phyloP scores from a whole-genome alignment of 305 asterid species.

The Fraxinus xanthoxyloides region DNA sequence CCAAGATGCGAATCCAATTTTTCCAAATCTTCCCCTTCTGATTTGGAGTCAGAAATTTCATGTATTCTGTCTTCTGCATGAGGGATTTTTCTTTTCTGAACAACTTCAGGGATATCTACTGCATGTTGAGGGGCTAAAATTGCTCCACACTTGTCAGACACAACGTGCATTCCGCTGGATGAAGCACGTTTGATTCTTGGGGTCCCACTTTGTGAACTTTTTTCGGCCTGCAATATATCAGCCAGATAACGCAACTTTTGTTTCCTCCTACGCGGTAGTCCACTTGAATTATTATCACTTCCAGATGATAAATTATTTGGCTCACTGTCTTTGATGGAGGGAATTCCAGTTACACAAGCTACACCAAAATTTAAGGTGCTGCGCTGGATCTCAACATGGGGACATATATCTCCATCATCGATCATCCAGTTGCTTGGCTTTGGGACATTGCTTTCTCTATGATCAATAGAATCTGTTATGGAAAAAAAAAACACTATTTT shows the following conservation, averaged over 20 bases:
- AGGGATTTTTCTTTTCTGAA: conserved; percentile 35
- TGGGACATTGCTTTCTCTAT: neutral
- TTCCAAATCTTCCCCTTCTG: conserved; percentile 25
- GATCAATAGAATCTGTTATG: conserved; percentile 27
- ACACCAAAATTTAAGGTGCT: neutral
- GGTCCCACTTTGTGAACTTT: conserved; percentile 16
- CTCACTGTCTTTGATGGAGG: conserved; percentile 19
- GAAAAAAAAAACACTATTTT: neutral
- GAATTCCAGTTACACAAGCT: conserved; percentile 4
- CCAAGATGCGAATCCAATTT: conserved; percentile 14
- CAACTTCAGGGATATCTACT: conserved; percentile 12
- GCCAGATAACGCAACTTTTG: conserved; percentile 55
- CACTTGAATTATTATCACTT: conserved; percentile 28
- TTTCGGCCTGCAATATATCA: conserved; percentile 46
- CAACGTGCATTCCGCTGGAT: conserved; percentile 23
- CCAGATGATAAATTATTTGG: conserved; percentile 34
- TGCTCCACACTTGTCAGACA: conserved; percentile 28
- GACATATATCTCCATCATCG: neutral
- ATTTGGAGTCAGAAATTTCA: conserved; percentile 30
- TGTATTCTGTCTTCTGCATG: conserved; percentile 36
- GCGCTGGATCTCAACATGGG: neutral
- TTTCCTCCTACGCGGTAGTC: conserved; percentile 31
- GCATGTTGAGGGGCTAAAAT: conserved; percentile 19
- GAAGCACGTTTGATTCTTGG: conserved; percentile 23
- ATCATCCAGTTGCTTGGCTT: neutral